A percentile compares a stretch with the other conserved stretches of the same genome.
These are phyloP conservation scores for Plasmodiophora brassicae DNA, from an alignment of 208 protist genomes.

Conservation along the genomic window DNA sequence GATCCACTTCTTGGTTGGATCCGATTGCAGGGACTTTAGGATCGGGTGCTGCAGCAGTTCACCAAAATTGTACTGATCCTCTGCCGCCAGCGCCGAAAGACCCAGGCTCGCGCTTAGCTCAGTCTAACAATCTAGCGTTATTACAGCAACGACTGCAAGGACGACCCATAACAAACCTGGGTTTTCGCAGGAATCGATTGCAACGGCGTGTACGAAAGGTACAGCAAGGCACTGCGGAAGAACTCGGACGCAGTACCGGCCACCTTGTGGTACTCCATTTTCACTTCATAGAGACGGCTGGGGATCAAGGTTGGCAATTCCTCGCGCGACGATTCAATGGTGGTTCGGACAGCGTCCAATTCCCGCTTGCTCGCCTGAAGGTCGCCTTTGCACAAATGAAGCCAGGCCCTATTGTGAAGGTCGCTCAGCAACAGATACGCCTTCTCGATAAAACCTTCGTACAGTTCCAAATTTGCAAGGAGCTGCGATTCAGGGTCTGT, in stretches of 20 bases:
- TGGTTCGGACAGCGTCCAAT: neutral
- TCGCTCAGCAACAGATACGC: neutral
- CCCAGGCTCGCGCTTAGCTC: neutral
- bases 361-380: neutral
- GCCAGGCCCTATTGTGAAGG: neutral
- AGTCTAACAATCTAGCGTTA: neutral
- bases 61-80: constrained; percentile 30
- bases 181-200: neutral
- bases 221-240: constrained; percentile 12
- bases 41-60: constrained; percentile 7
- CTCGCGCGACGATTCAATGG: neutral
- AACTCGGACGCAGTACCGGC: neutral
- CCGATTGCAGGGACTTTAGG: neutral
- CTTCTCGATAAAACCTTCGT: neutral
- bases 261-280: constrained; percentile 26
- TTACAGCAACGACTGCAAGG: neutral
- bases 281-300: neutral
- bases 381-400: neutral
- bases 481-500: neutral
- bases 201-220: constrained; percentile 1
- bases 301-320: neutral
- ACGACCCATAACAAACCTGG: neutral
- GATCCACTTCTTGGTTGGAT: constrained; percentile 22
- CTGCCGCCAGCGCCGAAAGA: neutral
- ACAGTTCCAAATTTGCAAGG: neutral